These are phyloP conservation scores for Amanita inopinata DNA, from an alignment of 768 basidiomycete genomes.

Conservation along the genomic window DNA sequence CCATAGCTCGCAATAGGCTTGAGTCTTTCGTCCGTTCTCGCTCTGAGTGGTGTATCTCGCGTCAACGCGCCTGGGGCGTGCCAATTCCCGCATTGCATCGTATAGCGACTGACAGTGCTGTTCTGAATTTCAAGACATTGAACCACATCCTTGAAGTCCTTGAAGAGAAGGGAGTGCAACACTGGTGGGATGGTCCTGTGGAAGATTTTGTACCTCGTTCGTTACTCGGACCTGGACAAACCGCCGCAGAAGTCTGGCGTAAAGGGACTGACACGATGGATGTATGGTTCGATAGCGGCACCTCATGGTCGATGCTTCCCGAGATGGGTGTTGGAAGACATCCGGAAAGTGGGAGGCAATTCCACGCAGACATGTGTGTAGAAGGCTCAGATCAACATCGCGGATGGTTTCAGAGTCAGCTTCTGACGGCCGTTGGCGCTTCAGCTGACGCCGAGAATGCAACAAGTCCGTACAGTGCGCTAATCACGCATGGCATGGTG, in stretches of 20 bases:
- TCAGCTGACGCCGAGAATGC: conserved; percentile 23
- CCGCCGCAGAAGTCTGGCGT: conserved; percentile 40
- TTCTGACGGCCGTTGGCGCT: conserved; percentile 71
- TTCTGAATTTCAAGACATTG: conserved; percentile 57
- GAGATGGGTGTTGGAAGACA: conserved; percentile 27
- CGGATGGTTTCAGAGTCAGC: conserved; percentile 96
- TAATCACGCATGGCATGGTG: conserved; percentile 97
- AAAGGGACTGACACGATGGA: conserved; percentile 96
- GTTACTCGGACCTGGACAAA: conserved; percentile 35
- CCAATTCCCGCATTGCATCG: conserved; percentile 88
- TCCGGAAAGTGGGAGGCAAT: conserved; percentile 19
- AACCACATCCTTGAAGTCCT: conserved; percentile 72
- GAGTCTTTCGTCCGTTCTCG: conserved; percentile 79
- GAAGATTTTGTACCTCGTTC: conserved; percentile 70
- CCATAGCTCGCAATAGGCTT: conserved; percentile 75
- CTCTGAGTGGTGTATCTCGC: conserved; percentile 98
- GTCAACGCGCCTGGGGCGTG: conserved; percentile 95
- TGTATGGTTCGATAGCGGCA: conserved; percentile 98
- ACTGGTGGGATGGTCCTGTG: conserved; percentile 90
- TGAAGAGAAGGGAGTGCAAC: conserved; percentile 57
- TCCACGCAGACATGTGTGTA: conserved; percentile 76
- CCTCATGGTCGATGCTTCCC: conserved; percentile 78
- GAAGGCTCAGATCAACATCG: conserved; percentile 98
- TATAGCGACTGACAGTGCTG: conserved; percentile 44
- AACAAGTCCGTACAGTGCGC: conserved; percentile 51